Conservation (phyloP, 2,329 filamentous ascomycete species). For the Hypoxylon sp. region DNA sequence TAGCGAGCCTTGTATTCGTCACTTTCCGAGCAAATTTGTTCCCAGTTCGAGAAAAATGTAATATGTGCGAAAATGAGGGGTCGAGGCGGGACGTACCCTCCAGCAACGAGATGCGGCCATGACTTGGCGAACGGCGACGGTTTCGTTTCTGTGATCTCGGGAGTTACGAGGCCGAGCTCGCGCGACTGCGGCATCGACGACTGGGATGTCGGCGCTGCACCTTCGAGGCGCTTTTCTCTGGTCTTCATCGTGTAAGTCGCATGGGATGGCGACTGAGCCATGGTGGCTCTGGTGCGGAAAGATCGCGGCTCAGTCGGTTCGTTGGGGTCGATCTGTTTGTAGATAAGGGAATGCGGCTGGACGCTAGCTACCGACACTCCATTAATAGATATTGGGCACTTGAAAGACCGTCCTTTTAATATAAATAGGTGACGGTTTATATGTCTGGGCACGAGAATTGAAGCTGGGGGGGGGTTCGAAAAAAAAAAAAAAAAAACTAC, state of each 20-base stretch:
- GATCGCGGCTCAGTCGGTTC: constrained; percentile 16
- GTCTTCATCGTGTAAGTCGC: constrained; percentile 47
- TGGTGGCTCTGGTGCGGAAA: constrained; percentile 16
- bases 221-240: constrained; percentile 43
- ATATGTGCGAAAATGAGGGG: constrained; percentile 10
- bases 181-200: constrained; percentile 69
- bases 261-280: constrained; percentile 45
- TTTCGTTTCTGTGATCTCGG: constrained; percentile 60
- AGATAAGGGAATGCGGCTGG: not conserved
- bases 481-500: constrained; percentile 1
- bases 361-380: constrained; percentile 33
- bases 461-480: constrained; percentile 3
- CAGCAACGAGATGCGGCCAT: constrained; percentile 93
- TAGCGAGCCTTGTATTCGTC: constrained; percentile 27
- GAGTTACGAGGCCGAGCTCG: constrained; percentile 71
- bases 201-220: constrained; percentile 34
- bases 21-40: not conserved
- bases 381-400: constrained; percentile 16
- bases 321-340: constrained; percentile 2
- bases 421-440: not conserved
- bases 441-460: not conserved
- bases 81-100: constrained; percentile 75
- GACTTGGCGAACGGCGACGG: constrained; percentile 76
- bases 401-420: not conserved
- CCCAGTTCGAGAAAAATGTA: constrained; percentile 10